phyloP scores from a whole-genome alignment of 345 rosid species.

The Aegle marmelos region DNA sequence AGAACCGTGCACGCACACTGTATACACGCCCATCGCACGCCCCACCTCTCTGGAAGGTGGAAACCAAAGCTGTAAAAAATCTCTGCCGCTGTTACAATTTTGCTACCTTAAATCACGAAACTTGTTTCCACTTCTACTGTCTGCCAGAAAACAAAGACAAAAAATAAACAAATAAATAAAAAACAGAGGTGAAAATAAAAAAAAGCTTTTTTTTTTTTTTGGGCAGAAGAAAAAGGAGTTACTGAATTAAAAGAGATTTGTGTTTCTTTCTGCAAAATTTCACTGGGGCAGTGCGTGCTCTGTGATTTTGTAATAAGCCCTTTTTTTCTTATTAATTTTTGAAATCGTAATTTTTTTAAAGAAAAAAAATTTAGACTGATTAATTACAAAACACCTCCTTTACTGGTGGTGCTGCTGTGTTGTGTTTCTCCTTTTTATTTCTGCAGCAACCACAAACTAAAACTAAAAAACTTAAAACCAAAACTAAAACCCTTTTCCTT shows the following conservation, averaged over 20 bases:
- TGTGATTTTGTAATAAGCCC: constrained; percentile 7
- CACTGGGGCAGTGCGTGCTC: background rate
- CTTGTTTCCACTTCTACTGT: background rate
- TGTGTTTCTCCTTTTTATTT: constrained; percentile 34
- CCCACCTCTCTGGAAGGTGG: background rate
- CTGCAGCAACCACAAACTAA: constrained; percentile 42
- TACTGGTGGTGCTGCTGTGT: constrained; percentile 40
- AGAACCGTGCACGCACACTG: background rate
- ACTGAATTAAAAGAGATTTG: constrained; percentile 9
- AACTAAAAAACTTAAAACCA: background rate
- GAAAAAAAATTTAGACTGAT: background rate
- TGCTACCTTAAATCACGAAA: background rate
- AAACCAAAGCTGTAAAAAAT: background rate
- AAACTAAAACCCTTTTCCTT: constrained; percentile 23
- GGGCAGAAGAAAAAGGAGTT: background rate
- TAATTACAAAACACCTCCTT: constrained; percentile 25
- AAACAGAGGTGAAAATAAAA: background rate
- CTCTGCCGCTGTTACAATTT: background rate
- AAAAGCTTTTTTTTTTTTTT: too few relatives aligned
- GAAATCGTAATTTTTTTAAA: background rate
- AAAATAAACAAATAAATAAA: background rate
- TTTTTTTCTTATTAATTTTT: background rate
- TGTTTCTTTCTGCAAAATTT: constrained; percentile 23
- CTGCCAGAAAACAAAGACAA: background rate
- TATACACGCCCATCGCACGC: background rate